Evolutionary conservation across 2,329 filamentous ascomycete species (phyloP).

Genomic region (Myriosclerotinia curreyana): DNA sequence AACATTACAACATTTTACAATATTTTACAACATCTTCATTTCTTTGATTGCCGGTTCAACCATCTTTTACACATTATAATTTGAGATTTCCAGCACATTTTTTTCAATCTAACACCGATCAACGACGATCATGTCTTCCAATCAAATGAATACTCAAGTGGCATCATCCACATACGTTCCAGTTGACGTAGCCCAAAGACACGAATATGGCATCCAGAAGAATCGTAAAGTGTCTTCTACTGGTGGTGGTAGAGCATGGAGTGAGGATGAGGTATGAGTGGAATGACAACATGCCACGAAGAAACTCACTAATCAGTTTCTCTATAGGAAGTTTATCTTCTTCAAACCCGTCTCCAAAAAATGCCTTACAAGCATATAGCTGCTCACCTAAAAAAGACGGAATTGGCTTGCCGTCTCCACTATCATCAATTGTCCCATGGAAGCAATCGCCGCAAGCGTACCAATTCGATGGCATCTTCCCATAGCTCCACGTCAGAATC

Average conservation of each 20-base stretch:
- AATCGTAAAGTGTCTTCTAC: conserved; percentile 66
- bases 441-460: conserved; percentile 75
- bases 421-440: conserved; percentile 84
- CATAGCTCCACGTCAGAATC: conserved; percentile 53
- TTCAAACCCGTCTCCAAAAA: conserved; percentile 80
- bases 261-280: conserved; percentile 70
- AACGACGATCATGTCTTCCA: conserved; percentile 39
- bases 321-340: conserved; percentile 71
- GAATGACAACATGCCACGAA: background rate
- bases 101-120: conserved; percentile 29
- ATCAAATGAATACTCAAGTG: conserved; percentile 40
- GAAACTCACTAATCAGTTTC: background rate
- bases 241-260: conserved; percentile 77
- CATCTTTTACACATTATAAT: conserved; percentile 31
- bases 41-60: conserved; percentile 39
- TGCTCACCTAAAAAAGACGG: conserved; percentile 80
- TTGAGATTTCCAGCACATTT: conserved; percentile 20
- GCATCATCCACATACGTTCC: conserved; percentile 37
- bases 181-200: conserved; percentile 54
- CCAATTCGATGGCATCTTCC: conserved; percentile 65
- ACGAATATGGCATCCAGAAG: conserved; percentile 60
- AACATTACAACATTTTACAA: conserved; percentile 47
- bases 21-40: conserved; percentile 38
- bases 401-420: conserved; percentile 81
- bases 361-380: conserved; percentile 92